A percentile compares a stretch with the other conserved stretches of the same genome.
Conservation (phyloP, 768 basidiomycete genomes). For the Trametes meyenii region DNA sequence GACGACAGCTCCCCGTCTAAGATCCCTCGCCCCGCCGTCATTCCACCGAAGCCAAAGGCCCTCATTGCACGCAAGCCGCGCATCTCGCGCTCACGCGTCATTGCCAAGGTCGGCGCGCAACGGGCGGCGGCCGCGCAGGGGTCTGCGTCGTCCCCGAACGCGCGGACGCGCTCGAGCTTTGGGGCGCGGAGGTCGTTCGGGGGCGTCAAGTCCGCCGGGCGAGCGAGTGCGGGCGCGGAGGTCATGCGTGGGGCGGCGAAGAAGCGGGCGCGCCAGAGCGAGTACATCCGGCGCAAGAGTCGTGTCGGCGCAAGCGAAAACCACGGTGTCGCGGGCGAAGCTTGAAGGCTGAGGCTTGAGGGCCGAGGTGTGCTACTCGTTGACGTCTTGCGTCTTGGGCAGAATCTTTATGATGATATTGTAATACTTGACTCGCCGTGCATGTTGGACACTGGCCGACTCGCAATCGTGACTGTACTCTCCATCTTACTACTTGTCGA, state of each 20-base stretch:
- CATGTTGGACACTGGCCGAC: background rate
- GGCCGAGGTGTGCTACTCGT: background rate
- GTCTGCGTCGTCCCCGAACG: conserved; percentile 28
- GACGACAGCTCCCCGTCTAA: conserved; percentile 18
- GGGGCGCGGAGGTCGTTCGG: conserved; percentile 39
- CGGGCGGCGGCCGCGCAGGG: conserved; percentile 49
- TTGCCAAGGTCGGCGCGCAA: conserved; percentile 74
- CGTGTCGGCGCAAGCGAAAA: conserved; percentile 18
- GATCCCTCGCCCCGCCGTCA: conserved; percentile 20
- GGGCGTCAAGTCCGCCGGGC: conserved; percentile 30
- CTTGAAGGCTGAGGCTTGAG: background rate
- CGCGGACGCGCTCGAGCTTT: conserved; percentile 52
- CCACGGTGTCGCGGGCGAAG: background rate
- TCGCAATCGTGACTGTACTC: background rate
- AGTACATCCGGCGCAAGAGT: conserved; percentile 62
- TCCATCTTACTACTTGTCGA: background rate
- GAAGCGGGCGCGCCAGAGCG: conserved; percentile 76
- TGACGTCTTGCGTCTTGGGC: background rate
- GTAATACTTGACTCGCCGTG: conserved; percentile 1
- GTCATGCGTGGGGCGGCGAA: conserved; percentile 64
- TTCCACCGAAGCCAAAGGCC: conserved; percentile 35
- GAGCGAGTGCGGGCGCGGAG: conserved; percentile 32
- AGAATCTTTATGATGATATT: conserved; percentile 21
- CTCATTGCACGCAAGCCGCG: conserved; percentile 63
- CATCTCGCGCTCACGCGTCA: conserved; percentile 81